Percentiles rank a stretch among this genome's conserved stretches.
Evolutionary conservation across 2,329 filamentous ascomycete genomes (phyloP).

Genomic region (Apiospora marii): DNA sequence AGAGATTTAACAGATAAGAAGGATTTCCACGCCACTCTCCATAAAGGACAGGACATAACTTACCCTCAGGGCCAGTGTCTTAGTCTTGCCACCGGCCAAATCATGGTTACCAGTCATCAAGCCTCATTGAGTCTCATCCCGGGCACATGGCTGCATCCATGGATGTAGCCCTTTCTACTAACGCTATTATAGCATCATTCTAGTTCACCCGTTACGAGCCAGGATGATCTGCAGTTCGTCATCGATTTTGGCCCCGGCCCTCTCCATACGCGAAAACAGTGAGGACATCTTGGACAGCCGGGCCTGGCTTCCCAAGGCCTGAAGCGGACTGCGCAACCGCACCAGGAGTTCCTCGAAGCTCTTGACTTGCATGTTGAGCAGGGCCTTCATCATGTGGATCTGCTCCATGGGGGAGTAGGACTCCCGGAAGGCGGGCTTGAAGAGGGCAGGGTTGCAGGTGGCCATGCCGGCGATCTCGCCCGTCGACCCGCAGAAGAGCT

Average conservation of each 20-base stretch:
- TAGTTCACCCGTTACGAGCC: not conserved
- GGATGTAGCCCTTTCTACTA: too few species aligned
- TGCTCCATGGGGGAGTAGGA: slow-evolving; percentile 42
- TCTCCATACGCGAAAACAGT: slow-evolving; percentile 29
- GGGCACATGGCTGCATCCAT: too few species aligned
- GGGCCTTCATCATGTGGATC: slow-evolving; percentile 39
- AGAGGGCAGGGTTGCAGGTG: slow-evolving; percentile 37
- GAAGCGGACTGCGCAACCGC: slow-evolving; percentile 26
- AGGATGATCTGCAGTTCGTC: not conserved
- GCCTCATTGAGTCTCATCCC: too few species aligned
- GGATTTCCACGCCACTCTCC: not conserved
- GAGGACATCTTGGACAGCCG: slow-evolving; percentile 31
- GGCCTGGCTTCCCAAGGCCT: slow-evolving; percentile 28
- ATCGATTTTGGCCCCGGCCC: slow-evolving; percentile 28
- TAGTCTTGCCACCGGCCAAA: too few species aligned
- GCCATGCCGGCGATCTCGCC: slow-evolving; percentile 24
- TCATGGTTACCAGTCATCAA: too few species aligned
- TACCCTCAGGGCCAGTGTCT: too few species aligned
- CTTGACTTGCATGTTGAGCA: slow-evolving; percentile 38
- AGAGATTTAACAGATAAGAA: too few species aligned
- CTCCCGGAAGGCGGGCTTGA: slow-evolving; percentile 36
- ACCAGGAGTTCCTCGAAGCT: slow-evolving; percentile 37
- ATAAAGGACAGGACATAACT: not conserved
- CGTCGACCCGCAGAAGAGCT: slow-evolving; percentile 32
- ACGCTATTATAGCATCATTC: not conserved